Conservation (phyloP, 805 yeast species). For the Wickerhamia fluorescens region DNA sequence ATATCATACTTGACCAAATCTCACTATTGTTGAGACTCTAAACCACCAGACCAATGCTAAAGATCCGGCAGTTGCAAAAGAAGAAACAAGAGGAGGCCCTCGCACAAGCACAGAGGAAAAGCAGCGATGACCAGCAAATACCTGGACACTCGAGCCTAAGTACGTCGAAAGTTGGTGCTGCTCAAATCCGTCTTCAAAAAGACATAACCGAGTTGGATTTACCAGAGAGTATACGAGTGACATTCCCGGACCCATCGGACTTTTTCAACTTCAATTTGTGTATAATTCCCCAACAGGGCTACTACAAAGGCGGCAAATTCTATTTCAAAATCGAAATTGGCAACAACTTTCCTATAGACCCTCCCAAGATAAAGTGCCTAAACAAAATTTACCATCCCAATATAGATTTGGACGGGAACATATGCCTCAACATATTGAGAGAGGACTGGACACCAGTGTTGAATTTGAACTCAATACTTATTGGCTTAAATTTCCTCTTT, state of each 20-base stretch:
- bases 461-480: slow-evolving; percentile 69
- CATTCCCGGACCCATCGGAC: slow-evolving; percentile 46
- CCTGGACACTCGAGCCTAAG: slow-evolving; percentile 1
- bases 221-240: slow-evolving; percentile 49
- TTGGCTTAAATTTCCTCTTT: slow-evolving; percentile 80
- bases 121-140: slow-evolving; percentile 4
- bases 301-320: slow-evolving; percentile 64
- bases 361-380: slow-evolving; percentile 75
- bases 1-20: no score
- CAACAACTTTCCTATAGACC: slow-evolving; percentile 81
- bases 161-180: slow-evolving; percentile 35
- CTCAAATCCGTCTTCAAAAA: slow-evolving; percentile 70
- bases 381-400: slow-evolving; percentile 87
- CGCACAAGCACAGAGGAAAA: slow-evolving; percentile 18
- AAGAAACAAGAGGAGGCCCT: slow-evolving; percentile 45
- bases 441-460: slow-evolving; percentile 97
- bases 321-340: slow-evolving; percentile 58
- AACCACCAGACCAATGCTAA: slow-evolving; percentile 18
- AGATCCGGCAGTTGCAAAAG: slow-evolving; percentile 53
- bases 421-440: slow-evolving; percentile 82
- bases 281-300: slow-evolving; percentile 66
- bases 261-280: slow-evolving; percentile 54
- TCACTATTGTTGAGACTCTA: no score
- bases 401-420: slow-evolving; percentile 83
- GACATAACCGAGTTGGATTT: slow-evolving; percentile 65